Evolutionary conservation across 2,329 filamentous ascomycete species (phyloP).

Genomic region (Cytospora leucostoma): DNA sequence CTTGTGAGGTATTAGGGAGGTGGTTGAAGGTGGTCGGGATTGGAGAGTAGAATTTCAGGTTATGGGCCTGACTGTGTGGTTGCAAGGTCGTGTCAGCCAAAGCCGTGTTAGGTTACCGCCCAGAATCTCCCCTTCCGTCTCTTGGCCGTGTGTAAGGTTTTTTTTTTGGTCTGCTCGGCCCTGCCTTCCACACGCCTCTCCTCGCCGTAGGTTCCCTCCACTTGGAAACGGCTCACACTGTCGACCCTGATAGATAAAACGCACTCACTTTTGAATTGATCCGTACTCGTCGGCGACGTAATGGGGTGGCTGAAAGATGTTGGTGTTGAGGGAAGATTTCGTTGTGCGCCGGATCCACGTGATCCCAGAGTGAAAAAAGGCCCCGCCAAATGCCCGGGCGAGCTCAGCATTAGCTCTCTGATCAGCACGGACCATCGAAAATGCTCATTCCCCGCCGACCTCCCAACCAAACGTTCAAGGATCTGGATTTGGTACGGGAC

Average conservation of each 20-base stretch:
- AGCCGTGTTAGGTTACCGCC: neutral
- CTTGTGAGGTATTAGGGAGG: conserved; percentile 29
- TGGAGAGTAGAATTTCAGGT: conserved; percentile 22
- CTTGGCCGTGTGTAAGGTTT: conserved; percentile 1
- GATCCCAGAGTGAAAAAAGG: conserved; percentile 16
- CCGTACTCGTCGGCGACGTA: conserved; percentile 27
- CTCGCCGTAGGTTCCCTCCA: neutral
- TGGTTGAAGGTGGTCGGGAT: conserved; percentile 25
- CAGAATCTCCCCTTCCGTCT: conserved; percentile 7
- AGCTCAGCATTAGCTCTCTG: conserved; percentile 7
- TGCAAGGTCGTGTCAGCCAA: conserved; percentile 24
- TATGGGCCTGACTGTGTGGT: conserved; percentile 25
- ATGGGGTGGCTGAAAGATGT: conserved; percentile 17
- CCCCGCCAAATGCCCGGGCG: conserved; percentile 12
- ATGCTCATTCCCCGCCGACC: neutral
- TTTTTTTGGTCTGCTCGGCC: neutral
- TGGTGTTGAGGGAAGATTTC: conserved; percentile 23
- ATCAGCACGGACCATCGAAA: conserved; percentile 21
- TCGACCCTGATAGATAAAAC: conserved; percentile 2
- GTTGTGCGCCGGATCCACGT: conserved; percentile 21
- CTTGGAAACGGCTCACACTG: neutral
- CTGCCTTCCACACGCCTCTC: neutral
- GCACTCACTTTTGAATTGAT: conserved; percentile 25
- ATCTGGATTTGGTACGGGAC: too few relatives aligned
- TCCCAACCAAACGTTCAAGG: neutral